phyloP scores from a whole-genome alignment of 1,139 yeast species.

The Magnusiomyces sp. region DNA sequence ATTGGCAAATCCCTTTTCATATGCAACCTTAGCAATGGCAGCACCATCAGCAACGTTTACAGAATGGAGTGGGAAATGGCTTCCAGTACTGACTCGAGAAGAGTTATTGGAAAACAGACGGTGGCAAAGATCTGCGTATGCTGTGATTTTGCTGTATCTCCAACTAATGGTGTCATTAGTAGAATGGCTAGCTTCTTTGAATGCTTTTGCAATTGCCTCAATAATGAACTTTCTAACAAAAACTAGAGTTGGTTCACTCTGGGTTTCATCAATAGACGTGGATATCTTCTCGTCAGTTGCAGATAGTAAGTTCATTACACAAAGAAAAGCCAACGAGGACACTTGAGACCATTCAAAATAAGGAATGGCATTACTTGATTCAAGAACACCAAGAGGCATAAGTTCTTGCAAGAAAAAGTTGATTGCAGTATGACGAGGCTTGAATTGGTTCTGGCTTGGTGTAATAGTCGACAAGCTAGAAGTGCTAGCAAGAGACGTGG shows the following conservation, averaged over 20 bases:
- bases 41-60: conserved; percentile 44
- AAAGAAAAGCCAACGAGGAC: conserved; percentile 44
- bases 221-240: conserved; percentile 66
- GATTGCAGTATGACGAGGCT: conserved; percentile 68
- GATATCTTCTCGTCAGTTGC: conserved; percentile 35
- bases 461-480: background rate
- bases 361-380: conserved; percentile 16
- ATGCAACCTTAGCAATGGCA: conserved; percentile 52
- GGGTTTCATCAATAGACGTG: conserved; percentile 26
- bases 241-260: conserved; percentile 58
- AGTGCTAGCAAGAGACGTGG: conserved; percentile 15
- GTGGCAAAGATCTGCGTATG: conserved; percentile 45
- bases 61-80: conserved; percentile 33
- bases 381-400: conserved; percentile 46
- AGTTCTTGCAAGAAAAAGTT: conserved; percentile 71
- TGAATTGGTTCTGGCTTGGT: conserved; percentile 22
- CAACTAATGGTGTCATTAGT: conserved; percentile 30
- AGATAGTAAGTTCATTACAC: conserved; percentile 36
- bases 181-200: conserved; percentile 41
- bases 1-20: conserved; percentile 57
- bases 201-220: conserved; percentile 57
- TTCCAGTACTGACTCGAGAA: conserved; percentile 15
- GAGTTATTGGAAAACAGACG: conserved; percentile 23
- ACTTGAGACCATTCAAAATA: conserved; percentile 33
- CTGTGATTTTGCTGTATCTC: conserved; percentile 48